Evolutionary conservation across 2,329 filamentous ascomycete species (phyloP), one percentile per base, ranked within the genome.

Genomic region (Nothophoma quercina): DNA sequence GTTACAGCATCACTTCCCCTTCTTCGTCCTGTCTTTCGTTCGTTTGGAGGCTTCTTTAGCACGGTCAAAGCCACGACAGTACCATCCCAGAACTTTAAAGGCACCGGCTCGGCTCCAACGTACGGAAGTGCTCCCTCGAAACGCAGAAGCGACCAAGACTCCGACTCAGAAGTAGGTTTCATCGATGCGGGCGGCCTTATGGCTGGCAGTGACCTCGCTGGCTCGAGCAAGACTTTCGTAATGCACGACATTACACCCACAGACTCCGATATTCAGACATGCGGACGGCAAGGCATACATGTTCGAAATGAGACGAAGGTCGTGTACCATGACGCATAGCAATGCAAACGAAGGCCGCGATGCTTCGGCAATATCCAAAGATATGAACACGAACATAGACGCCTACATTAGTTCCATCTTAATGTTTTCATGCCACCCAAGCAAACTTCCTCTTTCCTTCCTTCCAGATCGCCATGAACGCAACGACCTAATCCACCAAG

Each of bases 1-100:
- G 26, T 5, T n/a, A 5, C 15, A 64, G 62, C 62, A 13, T 63
- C 60, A 7, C 53, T 65, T 3, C 60, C 62, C 10, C 55, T 65
- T 8, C 46, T 65, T 12, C 62, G 60, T 15, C 62, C 62, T 5
- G 39, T 59, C 9, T 58, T 65, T n/a, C 60, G 55, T 23, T 58
- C 56, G 8, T 54, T 59, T 19, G 42, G 55, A 3, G 45, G 51
- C 29, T 42, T 60, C 19, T 59, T 64, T 44, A 52, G 40, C 29
- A 30, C 39, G 18, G 26, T 56, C 34, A 51, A 42, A 18, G 48
- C 22, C 26, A 39, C 29, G 8, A 35, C 33, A 5, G 36, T 16
- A 0, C 38, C 38, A 7, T 51, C 48, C 3, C 48, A 47, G 10
- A 51, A 40, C 21, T 47, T 29, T 10, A 47, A 54, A 32, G 43